phyloP scores from a whole-genome alignment of 164 flowering plant genomes.

The Tetrastigma voinierianum region DNA sequence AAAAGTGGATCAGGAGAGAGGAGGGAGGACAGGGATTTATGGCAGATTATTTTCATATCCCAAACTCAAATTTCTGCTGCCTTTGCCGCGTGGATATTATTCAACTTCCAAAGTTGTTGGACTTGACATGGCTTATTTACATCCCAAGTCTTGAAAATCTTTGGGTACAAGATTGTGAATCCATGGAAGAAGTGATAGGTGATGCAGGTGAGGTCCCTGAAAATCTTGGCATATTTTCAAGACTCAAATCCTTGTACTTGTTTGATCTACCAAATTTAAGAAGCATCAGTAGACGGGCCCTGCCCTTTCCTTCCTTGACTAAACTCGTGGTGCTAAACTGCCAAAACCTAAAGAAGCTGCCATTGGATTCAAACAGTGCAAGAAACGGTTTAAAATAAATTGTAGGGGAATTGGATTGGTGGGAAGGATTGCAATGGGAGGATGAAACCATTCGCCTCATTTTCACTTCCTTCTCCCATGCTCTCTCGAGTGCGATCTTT shows the following conservation, averaged over 20 bases:
- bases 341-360: neutral
- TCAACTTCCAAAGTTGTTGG: too few relatives aligned
- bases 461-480: neutral
- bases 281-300: neutral
- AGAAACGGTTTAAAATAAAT: neutral
- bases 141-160: too few relatives aligned
- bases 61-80: too few relatives aligned
- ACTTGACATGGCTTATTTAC: too few relatives aligned
- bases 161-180: too few relatives aligned
- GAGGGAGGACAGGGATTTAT: too few relatives aligned
- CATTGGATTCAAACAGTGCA: neutral
- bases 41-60: too few relatives aligned
- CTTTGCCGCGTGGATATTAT: rapidly evolving
- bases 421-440: slow-evolving; percentile 5
- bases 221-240: too few relatives aligned
- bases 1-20: too few relatives aligned
- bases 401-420: neutral
- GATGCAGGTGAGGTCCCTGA: too few relatives aligned
- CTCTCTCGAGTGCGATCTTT: too few relatives aligned
- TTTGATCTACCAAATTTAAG: neutral
- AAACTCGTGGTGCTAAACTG: neutral
- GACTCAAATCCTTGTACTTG: rapidly evolving
- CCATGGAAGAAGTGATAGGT: too few relatives aligned
- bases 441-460: neutral
- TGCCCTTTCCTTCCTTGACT: slow-evolving; percentile 2